Conservation (phyloP, 2,329 filamentous ascomycete species). For the Cadophora gregata region DNA sequence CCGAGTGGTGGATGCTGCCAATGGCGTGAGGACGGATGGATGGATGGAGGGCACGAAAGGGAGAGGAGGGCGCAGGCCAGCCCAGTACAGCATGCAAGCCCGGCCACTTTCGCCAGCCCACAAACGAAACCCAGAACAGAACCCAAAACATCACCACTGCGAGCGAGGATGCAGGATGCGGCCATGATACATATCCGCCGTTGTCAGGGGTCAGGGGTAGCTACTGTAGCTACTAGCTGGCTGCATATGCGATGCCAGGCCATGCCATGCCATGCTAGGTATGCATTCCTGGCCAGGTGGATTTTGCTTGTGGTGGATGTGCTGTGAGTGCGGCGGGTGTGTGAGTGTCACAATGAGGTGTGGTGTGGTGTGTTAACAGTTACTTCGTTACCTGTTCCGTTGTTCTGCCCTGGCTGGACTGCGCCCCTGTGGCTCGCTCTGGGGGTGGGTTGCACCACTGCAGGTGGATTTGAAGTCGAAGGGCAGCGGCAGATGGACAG, state of each 20-base stretch:
- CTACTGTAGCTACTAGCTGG: neutral
- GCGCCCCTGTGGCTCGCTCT: neutral
- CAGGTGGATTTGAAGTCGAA: too few species aligned
- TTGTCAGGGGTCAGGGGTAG: slow-evolving; percentile 3
- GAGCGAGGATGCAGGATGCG: too few species aligned
- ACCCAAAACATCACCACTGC: neutral
- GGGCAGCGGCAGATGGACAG: neutral
- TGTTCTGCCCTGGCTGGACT: slow-evolving; percentile 2
- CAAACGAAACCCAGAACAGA: too few species aligned
- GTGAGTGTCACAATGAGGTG: neutral
- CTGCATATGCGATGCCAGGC: slow-evolving; percentile 6
- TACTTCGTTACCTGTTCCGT: too few species aligned
- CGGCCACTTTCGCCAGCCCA: neutral
- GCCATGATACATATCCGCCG: neutral
- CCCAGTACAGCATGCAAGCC: neutral
- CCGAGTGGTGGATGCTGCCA: neutral
- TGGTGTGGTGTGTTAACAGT: too few species aligned
- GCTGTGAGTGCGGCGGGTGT: too few species aligned
- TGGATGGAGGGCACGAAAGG: neutral
- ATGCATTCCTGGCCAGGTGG: neutral
- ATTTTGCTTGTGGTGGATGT: slow-evolving; percentile 4
- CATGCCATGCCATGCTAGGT: slow-evolving; percentile 4
- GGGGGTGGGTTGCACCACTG: slow-evolving; percentile 1
- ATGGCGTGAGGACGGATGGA: neutral
- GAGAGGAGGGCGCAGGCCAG: neutral